phyloP scores from a whole-genome alignment of 1,139 yeast genomes.

The Tardiomyces blankii region DNA sequence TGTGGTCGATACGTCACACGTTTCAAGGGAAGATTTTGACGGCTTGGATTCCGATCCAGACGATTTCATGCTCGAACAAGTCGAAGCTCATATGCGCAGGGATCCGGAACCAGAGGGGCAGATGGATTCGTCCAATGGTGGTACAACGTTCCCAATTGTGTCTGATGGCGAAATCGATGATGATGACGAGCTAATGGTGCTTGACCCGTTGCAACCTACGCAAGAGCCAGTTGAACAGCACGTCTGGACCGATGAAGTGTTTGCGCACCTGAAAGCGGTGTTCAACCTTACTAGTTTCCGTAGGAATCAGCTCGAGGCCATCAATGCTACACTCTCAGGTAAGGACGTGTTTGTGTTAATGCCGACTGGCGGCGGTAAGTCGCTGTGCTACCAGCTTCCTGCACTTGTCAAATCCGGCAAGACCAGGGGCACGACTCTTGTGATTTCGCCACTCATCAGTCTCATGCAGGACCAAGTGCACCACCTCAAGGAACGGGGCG shows the following conservation, averaged over 20 bases:
- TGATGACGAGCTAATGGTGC: too few species aligned
- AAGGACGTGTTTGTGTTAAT: slow-evolving; percentile 86
- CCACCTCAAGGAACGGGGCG: slow-evolving; percentile 54
- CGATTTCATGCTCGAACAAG: too few species aligned
- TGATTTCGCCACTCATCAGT: slow-evolving; percentile 88
- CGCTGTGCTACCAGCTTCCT: slow-evolving; percentile 91
- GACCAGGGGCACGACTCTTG: slow-evolving; percentile 79
- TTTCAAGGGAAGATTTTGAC: too few species aligned
- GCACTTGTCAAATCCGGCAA: slow-evolving; percentile 69
- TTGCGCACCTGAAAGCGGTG: slow-evolving; percentile 39
- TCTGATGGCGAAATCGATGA: too few species aligned
- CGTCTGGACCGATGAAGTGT: slow-evolving; percentile 62
- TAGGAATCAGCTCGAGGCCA: slow-evolving; percentile 77
- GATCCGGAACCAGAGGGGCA: too few species aligned
- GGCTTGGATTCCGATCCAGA: too few species aligned
- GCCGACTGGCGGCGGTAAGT: slow-evolving; percentile 99
- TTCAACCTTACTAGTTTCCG: slow-evolving; percentile 66
- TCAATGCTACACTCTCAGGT: slow-evolving; percentile 70
- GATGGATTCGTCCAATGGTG: too few species aligned
- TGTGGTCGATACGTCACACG: too few species aligned
- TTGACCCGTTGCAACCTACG: background rate
- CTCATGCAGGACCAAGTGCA: slow-evolving; percentile 96
- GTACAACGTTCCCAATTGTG: too few species aligned
- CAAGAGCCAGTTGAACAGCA: slow-evolving; percentile 9
- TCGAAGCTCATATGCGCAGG: too few species aligned